Base-by-base conservation (phyloP, 2,329 filamentous ascomycete species). In the Xylariaceae sp. region DNA sequence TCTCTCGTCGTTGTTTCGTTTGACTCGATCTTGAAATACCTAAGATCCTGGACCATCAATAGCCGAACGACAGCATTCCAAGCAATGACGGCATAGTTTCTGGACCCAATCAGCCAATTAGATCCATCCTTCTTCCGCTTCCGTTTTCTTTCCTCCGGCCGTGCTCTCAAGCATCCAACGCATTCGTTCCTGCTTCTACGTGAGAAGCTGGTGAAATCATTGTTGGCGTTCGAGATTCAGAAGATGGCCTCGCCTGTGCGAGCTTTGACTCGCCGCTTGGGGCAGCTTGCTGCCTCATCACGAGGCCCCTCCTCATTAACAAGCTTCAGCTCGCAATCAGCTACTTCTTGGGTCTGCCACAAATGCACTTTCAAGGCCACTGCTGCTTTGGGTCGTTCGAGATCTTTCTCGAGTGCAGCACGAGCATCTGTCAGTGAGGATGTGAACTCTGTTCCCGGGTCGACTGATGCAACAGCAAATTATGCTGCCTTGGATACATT, bases 401-500 rank as follows among this genome's bases (percentile, higher is more conserved):
- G 54, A 39, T 34, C 44, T 12, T 49, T 50, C 39, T 45, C 52
- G 19, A 44, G 37, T 11, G 22, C 43, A 11, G 22, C 47, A 13
- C 39, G 44, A 13, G 34, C 42, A 7, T 30, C 26, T 18, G 44
- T 38, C 28, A 41, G 41, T 13, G 41, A 43, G 29, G 40, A 51
- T 37, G 42, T 51, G 15, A 50, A 54, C 31, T 41, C 43, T 19
- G 42, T 51, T 24, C 53, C 53, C 37, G 52, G 52, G 36, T 51
- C 52, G 4, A 38, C 38, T 9, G 42, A 33, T 28, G 42, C 43
- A 38, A 19, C 36, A 43, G 41, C 47, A 41, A 34, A 42, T 36
- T 61, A 58, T 50, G 45, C 54, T 28, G 51, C 57, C 15, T 68
- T 79, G 43, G 79, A 84, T 59, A 79, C 79, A 31, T 95, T 95